Percentiles rank a stretch among this genome's conserved stretches.
These are phyloP conservation scores for Phytophthora syringae DNA, from an alignment of 352 stramenopile genomes.

Conservation along the genomic window DNA sequence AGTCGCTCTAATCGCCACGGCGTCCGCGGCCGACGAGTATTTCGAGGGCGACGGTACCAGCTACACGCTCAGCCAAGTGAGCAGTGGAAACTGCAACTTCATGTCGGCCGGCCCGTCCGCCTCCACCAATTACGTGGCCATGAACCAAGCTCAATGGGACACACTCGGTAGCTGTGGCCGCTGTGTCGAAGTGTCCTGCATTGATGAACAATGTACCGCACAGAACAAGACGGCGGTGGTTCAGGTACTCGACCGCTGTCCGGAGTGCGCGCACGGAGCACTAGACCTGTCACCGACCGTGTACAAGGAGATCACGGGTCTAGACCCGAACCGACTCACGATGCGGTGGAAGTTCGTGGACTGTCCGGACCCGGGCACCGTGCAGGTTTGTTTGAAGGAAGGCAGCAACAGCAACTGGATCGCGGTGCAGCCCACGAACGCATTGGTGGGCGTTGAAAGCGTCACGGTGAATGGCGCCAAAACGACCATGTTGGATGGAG, in stretches of 20 bases:
- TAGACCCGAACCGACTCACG: slow-evolving; percentile 54
- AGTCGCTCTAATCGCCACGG: too few relatives aligned
- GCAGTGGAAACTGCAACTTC: slow-evolving; percentile 59
- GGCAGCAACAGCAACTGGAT: slow-evolving; percentile 69
- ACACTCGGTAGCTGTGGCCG: slow-evolving; percentile 56
- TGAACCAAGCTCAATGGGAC: slow-evolving; percentile 74
- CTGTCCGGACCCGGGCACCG: slow-evolving; percentile 52
- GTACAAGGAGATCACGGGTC: slow-evolving; percentile 74
- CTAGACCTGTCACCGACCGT: slow-evolving; percentile 76
- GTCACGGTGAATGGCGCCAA: slow-evolving; percentile 65
- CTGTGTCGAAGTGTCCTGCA: slow-evolving; percentile 68
- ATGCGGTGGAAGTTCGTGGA: slow-evolving; percentile 78
- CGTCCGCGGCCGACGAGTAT: slow-evolving; percentile 31
- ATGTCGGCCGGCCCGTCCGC: slow-evolving; percentile 56
- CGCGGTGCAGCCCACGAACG: slow-evolving; percentile 71
- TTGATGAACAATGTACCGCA: slow-evolving; percentile 51
- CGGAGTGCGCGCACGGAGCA: slow-evolving; percentile 69
- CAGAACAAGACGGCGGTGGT: slow-evolving; percentile 59
- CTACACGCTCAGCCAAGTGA: slow-evolving; percentile 45
- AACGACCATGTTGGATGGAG: slow-evolving; percentile 69
- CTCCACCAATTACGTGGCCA: slow-evolving; percentile 68
- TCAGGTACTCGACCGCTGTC: slow-evolving; percentile 77
- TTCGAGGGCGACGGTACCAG: slow-evolving; percentile 52
- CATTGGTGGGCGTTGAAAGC: slow-evolving; percentile 48
- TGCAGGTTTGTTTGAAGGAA: slow-evolving; percentile 76